These are phyloP conservation scores for Hirschioporus abietinus DNA, from an alignment of 768 basidiomycete genomes.

Conservation along the genomic window DNA sequence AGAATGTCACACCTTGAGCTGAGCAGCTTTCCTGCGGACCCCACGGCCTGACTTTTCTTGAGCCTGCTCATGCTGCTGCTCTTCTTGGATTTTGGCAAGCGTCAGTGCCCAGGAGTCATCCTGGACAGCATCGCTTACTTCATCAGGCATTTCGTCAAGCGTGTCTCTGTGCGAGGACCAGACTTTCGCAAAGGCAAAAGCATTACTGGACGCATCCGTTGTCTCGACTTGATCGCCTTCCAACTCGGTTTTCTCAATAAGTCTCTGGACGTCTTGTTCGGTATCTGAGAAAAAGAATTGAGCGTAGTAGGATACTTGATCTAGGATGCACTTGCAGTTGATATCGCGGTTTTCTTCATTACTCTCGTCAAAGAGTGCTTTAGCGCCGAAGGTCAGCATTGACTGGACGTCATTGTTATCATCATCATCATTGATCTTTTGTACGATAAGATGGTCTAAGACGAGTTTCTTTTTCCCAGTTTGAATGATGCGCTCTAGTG, in stretches of 20 bases:
- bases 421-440: conserved; percentile 88
- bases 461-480: conserved; percentile 94
- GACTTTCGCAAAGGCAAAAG: conserved; percentile 87
- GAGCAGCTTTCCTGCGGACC: conserved; percentile 63
- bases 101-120: conserved; percentile 81
- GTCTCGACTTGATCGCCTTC: conserved; percentile 57
- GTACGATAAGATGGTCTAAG: conserved; percentile 91
- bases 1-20: conserved; percentile 34
- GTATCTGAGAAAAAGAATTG: conserved; percentile 43
- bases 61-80: conserved; percentile 41
- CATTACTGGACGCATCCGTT: conserved; percentile 39
- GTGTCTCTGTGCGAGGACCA: conserved; percentile 79
- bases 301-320: not conserved
- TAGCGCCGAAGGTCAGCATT: conserved; percentile 85
- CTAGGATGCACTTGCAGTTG: conserved; percentile 41
- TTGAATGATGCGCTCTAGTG: conserved; percentile 81
- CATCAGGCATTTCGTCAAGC: conserved; percentile 53
- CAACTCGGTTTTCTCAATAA: conserved; percentile 81
- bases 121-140: conserved; percentile 31
- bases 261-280: conserved; percentile 75
- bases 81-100: conserved; percentile 42
- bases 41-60: conserved; percentile 65
- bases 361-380: conserved; percentile 72
- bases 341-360: conserved; percentile 56
- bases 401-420: conserved; percentile 79